Base-by-base conservation (phyloP, 768 basidiomycete genomes). In the Macrolepiota albuminosa region DNA sequence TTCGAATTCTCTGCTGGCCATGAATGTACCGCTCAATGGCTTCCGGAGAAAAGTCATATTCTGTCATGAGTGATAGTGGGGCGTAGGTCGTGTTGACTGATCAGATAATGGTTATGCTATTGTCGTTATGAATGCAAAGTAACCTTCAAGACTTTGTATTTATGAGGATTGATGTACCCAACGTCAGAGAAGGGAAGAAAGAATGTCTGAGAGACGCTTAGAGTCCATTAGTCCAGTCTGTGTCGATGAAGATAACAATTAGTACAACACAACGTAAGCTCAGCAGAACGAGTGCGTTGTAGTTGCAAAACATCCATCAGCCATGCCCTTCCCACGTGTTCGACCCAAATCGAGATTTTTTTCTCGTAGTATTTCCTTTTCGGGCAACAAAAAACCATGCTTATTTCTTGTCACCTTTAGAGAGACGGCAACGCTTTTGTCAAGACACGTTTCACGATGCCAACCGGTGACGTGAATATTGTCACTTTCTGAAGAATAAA, bases 31-130 rank as follows among this genome's bases (percentile, higher is more conserved):
- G 63, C 43, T 66, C 63, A 33, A 60, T 66, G 18, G 67, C 67
- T 39, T 66, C 67, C 0, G 67, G 67, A 16, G 67, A 66, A 42
- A 63, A 68, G 58, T 68, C 67, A 54, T 68, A 68, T 53, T 68
- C 67, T 26, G 67, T 68, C 67, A 68, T 68, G 31, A 54, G 29
- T 37, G 21, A 16, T 36, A 36, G 36, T 31, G 10, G 2, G 29
- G 53, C 53, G 53, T 54, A 31, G 53, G 39, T 40, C 40, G 37
- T 51, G 34, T 37, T 53, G 10, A 24, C 14, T 54, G 29, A 54
- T 54, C 53, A 54, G 53, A 42, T 54, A 54, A 31, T 18, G 3
- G 4, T 34, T 36, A 37, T 53, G 39, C 39, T 54, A 42, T n/a
- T 31, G 53, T 31, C 16, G 53, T 54, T 40, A 13, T 29, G 24